These are phyloP conservation scores for Ocimum tenuiflorum DNA, from an alignment of 257 asterid species.

Conservation along the genomic window DNA sequence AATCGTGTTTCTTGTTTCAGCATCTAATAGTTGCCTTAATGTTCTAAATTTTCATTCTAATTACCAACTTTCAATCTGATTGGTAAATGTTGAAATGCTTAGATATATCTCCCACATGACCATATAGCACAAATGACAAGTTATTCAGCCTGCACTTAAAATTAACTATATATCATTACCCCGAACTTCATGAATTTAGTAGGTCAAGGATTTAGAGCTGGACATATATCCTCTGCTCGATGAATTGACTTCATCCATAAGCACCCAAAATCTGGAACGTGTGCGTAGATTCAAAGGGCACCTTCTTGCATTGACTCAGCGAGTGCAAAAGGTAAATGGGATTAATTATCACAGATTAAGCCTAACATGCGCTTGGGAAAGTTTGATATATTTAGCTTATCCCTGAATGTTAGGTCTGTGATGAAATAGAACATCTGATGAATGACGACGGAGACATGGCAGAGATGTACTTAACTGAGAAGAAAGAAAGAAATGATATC, in stretches of 20 bases:
- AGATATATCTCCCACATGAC: neutral
- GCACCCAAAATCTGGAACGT: conserved; percentile 89
- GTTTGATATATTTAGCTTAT: conserved; percentile 9
- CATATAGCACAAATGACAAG: neutral
- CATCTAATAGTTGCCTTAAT: neutral
- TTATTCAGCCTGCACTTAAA: neutral
- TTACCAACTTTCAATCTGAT: neutral
- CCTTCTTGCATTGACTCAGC: conserved; percentile 88
- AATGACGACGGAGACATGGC: conserved; percentile 99
- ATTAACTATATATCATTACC: conserved; percentile 4
- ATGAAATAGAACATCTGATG: conserved; percentile 95
- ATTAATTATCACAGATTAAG: neutral
- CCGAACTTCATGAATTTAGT: conserved; percentile 31
- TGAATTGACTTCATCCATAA: conserved; percentile 77
- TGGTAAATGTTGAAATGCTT: neutral
- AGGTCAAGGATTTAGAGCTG: conserved; percentile 84
- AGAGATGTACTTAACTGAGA: conserved; percentile 95
- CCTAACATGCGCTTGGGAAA: conserved; percentile 1
- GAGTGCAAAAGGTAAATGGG: conserved; percentile 77
- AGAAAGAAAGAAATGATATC: conserved; percentile 73
- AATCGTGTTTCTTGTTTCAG: neutral
- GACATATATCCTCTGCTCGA: conserved; percentile 93
- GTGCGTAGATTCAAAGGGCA: conserved; percentile 95
- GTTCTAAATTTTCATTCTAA: neutral
- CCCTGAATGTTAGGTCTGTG: conserved; percentile 60